Percentiles rank a stretch among this genome's conserved stretches.
These are phyloP conservation scores for Tuber indicum DNA, from an alignment of 495 filamentous ascomycete genomes.

Conservation along the genomic window DNA sequence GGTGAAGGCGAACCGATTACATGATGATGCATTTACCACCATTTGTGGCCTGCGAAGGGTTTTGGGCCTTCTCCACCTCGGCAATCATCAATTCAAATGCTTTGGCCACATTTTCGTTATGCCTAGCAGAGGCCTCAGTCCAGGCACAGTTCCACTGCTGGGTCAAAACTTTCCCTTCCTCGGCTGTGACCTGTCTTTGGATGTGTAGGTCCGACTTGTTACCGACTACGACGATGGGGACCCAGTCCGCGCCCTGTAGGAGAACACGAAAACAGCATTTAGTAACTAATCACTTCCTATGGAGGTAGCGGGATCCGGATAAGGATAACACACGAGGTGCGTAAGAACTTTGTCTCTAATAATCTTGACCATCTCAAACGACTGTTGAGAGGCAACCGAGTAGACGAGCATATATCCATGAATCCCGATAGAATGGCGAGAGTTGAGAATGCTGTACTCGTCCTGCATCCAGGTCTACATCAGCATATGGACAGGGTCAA, in stretches of 20 bases:
- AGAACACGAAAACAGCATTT: slow-evolving; percentile 12
- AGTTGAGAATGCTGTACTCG: slow-evolving; percentile 96
- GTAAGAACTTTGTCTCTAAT: slow-evolving; percentile 97
- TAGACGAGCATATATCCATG: slow-evolving; percentile 99
- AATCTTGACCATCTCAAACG: slow-evolving; percentile 92
- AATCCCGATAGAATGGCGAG: slow-evolving; percentile 98
- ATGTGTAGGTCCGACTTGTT: slow-evolving; percentile 97
- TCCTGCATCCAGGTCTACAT: slow-evolving; percentile 54
- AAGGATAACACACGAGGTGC: slow-evolving; percentile 63
- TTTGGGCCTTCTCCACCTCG: slow-evolving; percentile 90
- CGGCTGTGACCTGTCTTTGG: slow-evolving; percentile 80
- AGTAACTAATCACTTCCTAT: slow-evolving; percentile 7
- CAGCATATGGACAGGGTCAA: slow-evolving; percentile 17
- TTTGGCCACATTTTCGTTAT: slow-evolving; percentile 85
- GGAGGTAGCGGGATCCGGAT: slow-evolving; percentile 8
- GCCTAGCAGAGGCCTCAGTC: slow-evolving; percentile 88
- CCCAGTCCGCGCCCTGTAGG: slow-evolving; percentile 75
- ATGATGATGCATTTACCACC: slow-evolving; percentile 77
- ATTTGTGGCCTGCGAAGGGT: slow-evolving; percentile 72
- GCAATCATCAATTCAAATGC: slow-evolving; percentile 93
- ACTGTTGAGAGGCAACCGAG: slow-evolving; percentile 83
- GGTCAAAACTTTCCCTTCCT: slow-evolving; percentile 72
- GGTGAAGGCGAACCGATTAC: slow-evolving; percentile 48
- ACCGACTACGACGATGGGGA: slow-evolving; percentile 88
- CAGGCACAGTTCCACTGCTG: slow-evolving; percentile 86